Conservation (phyloP, 495 filamentous ascomycete genomes). For the Polyplosphaeria fusca region DNA sequence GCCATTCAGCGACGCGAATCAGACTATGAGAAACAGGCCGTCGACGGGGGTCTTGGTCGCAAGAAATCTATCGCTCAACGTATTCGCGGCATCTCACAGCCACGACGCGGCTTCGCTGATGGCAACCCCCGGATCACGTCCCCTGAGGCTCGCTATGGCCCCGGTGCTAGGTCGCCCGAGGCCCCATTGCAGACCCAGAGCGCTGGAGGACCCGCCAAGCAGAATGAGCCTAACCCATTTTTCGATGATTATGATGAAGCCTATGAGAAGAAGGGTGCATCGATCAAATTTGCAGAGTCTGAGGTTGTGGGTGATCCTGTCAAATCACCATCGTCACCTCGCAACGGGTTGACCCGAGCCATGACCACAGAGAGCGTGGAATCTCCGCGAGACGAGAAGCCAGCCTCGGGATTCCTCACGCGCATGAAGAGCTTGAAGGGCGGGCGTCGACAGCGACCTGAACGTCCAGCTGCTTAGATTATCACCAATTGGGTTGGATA, state of each 20-base stretch:
- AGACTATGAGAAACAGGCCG: conserved; percentile 51
- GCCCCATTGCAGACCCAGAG: conserved; percentile 41
- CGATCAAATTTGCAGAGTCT: conserved; percentile 55
- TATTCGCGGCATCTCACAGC: conserved; percentile 43
- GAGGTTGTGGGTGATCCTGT: conserved; percentile 39
- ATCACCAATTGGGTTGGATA: not conserved
- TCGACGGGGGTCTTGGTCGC: conserved; percentile 63
- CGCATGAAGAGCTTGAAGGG: conserved; percentile 87
- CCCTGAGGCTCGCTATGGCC: conserved; percentile 37
- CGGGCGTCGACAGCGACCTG: conserved; percentile 39
- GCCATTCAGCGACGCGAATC: conserved; percentile 76
- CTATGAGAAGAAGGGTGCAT: conserved; percentile 66
- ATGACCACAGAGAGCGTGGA: conserved; percentile 61
- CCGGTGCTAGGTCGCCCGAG: conserved; percentile 16
- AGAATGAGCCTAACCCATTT: conserved; percentile 75
- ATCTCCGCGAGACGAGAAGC: conserved; percentile 44
- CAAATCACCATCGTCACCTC: conserved; percentile 42
- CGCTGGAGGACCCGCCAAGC: conserved; percentile 37
- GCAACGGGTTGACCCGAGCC: conserved; percentile 64
- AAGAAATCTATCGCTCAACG: conserved; percentile 90
- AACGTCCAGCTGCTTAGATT: conserved; percentile 17
- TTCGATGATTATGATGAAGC: conserved; percentile 77
- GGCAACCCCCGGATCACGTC: conserved; percentile 28
- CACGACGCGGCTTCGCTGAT: conserved; percentile 32
- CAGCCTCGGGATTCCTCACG: conserved; percentile 67